A percentile compares a stretch with the other conserved stretches of the same genome.
phyloP scores from a whole-genome alignment of 1,284 basidiomycete genomes.

The Anthracocystis panici-leucophaei region DNA sequence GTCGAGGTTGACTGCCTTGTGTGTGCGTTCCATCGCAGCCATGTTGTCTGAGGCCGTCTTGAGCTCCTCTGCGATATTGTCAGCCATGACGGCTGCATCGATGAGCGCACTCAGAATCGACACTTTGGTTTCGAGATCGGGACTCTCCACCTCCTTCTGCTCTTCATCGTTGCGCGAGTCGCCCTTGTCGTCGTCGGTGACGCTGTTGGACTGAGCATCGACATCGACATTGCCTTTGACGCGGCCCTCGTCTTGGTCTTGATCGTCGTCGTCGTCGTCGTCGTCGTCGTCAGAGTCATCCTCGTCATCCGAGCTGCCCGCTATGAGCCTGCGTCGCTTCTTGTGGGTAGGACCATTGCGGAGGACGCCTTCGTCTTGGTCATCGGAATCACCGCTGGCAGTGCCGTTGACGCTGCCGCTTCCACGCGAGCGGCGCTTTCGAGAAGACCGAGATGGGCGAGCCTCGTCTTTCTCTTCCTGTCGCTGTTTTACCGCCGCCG shows the following conservation, averaged over 20 bases:
- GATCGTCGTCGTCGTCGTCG: neutral
- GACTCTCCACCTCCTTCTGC: slow-evolving; percentile 16
- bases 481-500: slow-evolving; percentile 12
- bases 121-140: slow-evolving; percentile 48
- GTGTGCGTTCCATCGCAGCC: slow-evolving; percentile 20
- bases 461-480: slow-evolving; percentile 18
- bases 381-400: slow-evolving; percentile 24
- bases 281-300: slow-evolving; percentile 4
- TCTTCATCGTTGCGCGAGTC: slow-evolving; percentile 9
- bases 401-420: slow-evolving; percentile 3
- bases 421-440: slow-evolving; percentile 14
- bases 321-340: slow-evolving; percentile 27
- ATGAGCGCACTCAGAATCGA: slow-evolving; percentile 39
- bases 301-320: slow-evolving; percentile 27
- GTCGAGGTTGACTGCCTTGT: slow-evolving; percentile 20
- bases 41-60: slow-evolving; percentile 39
- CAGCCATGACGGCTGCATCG: slow-evolving; percentile 48
- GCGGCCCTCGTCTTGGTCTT: neutral
- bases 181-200: slow-evolving; percentile 4
- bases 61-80: slow-evolving; percentile 40
- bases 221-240: slow-evolving; percentile 1
- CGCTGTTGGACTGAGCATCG: neutral
- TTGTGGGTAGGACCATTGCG: slow-evolving; percentile 12
- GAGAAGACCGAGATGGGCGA: slow-evolving; percentile 2
- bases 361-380: slow-evolving; percentile 15